Conservation (phyloP, 2,329 filamentous ascomycete genomes). For the Pseudopithomyces chartarum region DNA sequence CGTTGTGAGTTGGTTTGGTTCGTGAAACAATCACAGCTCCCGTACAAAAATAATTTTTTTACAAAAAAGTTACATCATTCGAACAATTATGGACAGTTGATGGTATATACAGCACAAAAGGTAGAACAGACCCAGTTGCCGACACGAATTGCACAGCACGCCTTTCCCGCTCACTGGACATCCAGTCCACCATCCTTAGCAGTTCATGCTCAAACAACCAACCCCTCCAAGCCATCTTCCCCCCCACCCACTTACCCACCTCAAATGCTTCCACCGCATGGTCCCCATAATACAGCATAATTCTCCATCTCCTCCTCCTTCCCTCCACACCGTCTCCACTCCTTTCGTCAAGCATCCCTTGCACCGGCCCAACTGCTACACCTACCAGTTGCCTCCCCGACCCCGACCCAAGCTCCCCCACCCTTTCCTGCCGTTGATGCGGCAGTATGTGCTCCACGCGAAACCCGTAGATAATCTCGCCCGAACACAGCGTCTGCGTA, state of each 20-base stretch:
- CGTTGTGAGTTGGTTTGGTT: too few species aligned
- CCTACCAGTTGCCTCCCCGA: conserved; percentile 61
- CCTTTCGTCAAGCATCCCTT: conserved; percentile 45
- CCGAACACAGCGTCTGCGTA: conserved; percentile 52
- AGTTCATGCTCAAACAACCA: conserved; percentile 25
- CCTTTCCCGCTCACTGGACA: too few species aligned
- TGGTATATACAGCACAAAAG: too few species aligned
- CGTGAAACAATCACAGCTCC: too few species aligned
- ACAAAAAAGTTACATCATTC: too few species aligned
- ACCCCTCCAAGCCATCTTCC: conserved; percentile 21
- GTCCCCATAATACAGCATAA: conserved; percentile 75
- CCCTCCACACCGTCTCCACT: conserved; percentile 32
- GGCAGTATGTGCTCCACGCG: conserved; percentile 64
- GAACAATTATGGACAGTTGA: too few species aligned
- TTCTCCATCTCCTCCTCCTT: conserved; percentile 58
- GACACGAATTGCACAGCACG: too few species aligned
- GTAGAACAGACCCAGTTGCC: too few species aligned
- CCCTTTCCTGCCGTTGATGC: conserved; percentile 32
- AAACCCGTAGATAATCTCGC: conserved; percentile 46
- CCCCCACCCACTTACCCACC: conserved; percentile 46
- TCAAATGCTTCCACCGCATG: conserved; percentile 74
- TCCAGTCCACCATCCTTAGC: too few species aligned
- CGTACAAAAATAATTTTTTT: too few species aligned
- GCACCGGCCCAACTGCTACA: conserved; percentile 69
- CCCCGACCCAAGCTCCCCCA: conserved; percentile 5